Conservation (phyloP, 2,329 filamentous ascomycete species). For the Davidsoniella eucalypti region DNA sequence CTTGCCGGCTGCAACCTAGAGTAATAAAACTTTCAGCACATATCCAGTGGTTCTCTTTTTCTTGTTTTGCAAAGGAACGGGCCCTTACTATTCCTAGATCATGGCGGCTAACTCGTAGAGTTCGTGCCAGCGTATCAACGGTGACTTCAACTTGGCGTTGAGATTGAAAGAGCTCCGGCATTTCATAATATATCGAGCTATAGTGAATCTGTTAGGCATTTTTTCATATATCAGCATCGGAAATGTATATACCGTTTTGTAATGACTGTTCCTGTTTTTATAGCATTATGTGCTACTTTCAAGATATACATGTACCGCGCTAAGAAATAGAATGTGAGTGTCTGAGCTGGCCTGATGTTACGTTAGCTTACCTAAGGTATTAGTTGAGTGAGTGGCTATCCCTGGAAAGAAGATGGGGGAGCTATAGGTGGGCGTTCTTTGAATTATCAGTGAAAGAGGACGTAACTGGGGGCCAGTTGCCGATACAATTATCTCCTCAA, state of each 20-base stretch:
- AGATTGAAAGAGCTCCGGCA: constrained; percentile 52
- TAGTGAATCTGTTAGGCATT: not conserved
- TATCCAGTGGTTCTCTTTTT: not conserved
- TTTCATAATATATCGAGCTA: constrained; percentile 68
- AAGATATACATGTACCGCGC: constrained; percentile 42
- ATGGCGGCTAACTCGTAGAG: constrained; percentile 45
- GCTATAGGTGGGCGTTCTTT: no score
- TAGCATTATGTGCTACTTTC: constrained; percentile 40
- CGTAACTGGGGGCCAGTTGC: not conserved
- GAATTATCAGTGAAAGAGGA: no score
- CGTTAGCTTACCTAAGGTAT: no score
- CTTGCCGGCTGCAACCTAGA: constrained; percentile 55
- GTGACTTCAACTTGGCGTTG: constrained; percentile 54
- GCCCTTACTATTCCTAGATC: constrained; percentile 51
- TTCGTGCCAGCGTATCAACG: constrained; percentile 58
- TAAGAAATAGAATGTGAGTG: constrained; percentile 17
- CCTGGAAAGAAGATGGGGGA: no score
- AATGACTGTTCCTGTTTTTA: constrained; percentile 35
- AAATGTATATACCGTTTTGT: constrained; percentile 40
- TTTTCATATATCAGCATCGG: not conserved
- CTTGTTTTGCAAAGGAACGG: no score
- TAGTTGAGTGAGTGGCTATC: no score
- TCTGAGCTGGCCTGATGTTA: no score
- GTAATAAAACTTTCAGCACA: not conserved
- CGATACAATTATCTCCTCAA: constrained; percentile 2